Conservation (phyloP, 1,284 basidiomycete species). For the Microbotryum lychnidis-dioicae region DNA sequence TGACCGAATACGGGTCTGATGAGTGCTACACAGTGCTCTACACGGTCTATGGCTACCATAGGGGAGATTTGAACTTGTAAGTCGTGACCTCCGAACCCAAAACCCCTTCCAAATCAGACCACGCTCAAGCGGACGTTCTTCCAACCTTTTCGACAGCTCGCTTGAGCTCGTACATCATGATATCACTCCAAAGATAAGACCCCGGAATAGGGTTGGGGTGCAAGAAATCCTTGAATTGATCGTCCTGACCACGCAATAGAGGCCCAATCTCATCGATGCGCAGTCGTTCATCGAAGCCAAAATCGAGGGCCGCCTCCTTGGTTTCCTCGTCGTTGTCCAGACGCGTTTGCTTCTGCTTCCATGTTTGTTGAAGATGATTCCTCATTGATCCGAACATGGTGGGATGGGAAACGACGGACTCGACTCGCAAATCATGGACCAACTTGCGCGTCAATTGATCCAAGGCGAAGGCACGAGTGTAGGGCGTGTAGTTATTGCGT, state of each 20-base stretch:
- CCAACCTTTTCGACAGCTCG: too few species aligned
- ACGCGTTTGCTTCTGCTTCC: not conserved
- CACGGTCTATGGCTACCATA: too few species aligned
- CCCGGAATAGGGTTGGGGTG: slow-evolving; percentile 21
- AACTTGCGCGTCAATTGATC: slow-evolving; percentile 23
- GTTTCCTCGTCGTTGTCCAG: not conserved
- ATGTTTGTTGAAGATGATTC: not conserved
- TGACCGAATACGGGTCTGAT: too few species aligned
- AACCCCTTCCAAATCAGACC: too few species aligned
- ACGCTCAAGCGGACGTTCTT: too few species aligned
- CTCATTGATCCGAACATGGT: slow-evolving; percentile 7
- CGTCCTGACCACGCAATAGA: slow-evolving; percentile 21
- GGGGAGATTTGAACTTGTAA: too few species aligned
- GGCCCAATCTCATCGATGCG: slow-evolving; percentile 24
- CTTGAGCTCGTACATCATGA: slow-evolving; percentile 24
- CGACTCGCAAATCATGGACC: slow-evolving; percentile 24
- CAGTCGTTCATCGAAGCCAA: slow-evolving; percentile 26
- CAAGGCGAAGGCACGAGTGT: slow-evolving; percentile 18
- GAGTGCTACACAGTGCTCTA: too few species aligned
- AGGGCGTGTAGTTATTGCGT: slow-evolving; percentile 29
- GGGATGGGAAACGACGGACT: slow-evolving; percentile 21
- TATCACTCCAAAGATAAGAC: slow-evolving; percentile 22
- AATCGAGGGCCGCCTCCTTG: slow-evolving; percentile 5
- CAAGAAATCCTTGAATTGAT: slow-evolving; percentile 25
- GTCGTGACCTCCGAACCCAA: not conserved